These are phyloP conservation scores for Coemansia aciculifera DNA, from an alignment of 192 early-diverging fungal genomes.

Conservation along the genomic window DNA sequence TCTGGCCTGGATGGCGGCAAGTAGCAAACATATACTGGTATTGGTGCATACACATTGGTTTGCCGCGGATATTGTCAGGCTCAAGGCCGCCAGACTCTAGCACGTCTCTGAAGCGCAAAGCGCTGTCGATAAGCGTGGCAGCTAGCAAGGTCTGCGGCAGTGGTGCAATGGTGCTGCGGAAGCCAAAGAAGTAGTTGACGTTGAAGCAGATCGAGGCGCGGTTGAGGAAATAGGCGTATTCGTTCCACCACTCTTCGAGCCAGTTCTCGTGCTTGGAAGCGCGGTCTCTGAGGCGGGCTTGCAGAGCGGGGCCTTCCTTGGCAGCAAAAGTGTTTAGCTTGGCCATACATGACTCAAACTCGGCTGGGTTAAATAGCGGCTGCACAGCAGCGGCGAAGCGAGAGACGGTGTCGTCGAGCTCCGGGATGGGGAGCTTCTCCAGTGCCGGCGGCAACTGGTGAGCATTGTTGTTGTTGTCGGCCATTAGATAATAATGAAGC, in stretches of 20 bases:
- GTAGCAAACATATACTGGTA: slow-evolving; percentile 85
- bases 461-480: slow-evolving; percentile 17
- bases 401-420: slow-evolving; percentile 57
- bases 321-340: slow-evolving; percentile 56
- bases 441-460: slow-evolving; percentile 21
- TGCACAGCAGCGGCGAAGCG: slow-evolving; percentile 54
- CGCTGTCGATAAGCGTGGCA: slow-evolving; percentile 64
- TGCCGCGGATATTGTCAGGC: slow-evolving; percentile 68
- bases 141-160: slow-evolving; percentile 56
- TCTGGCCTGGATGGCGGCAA: slow-evolving; percentile 70
- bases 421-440: slow-evolving; percentile 58
- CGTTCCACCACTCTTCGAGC: slow-evolving; percentile 59
- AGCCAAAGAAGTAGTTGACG: slow-evolving; percentile 57
- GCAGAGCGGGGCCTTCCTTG: slow-evolving; percentile 50
- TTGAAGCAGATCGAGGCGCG: slow-evolving; percentile 54
- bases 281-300: slow-evolving; percentile 52
- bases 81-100: slow-evolving; percentile 64
- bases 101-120: slow-evolving; percentile 60
- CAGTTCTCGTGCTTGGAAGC: slow-evolving; percentile 39
- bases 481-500: slow-evolving; percentile 5
- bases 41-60: slow-evolving; percentile 78
- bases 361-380: slow-evolving; percentile 52
- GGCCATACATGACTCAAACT: slow-evolving; percentile 52
- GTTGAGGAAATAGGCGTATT: slow-evolving; percentile 57
- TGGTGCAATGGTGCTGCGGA: slow-evolving; percentile 42